phyloP scores from a whole-genome alignment of 1,284 basidiomycete genomes.

The Ganoderma leucocontextum region DNA sequence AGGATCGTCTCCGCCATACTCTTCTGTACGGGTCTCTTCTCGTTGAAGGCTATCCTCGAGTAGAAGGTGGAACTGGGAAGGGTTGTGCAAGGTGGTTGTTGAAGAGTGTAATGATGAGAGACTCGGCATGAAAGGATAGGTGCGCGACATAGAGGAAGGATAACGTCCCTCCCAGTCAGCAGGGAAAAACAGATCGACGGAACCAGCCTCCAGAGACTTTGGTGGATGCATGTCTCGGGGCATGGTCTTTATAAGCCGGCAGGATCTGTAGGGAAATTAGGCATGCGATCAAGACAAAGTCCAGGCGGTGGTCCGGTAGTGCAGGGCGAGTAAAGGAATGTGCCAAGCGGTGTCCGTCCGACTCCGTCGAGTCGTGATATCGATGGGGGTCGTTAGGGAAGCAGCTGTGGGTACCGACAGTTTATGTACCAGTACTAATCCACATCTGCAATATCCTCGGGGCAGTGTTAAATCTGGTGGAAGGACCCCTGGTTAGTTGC shows the following conservation, averaged over 20 bases:
- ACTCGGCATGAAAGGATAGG: slow-evolving; percentile 22
- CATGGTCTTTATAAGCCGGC: not conserved
- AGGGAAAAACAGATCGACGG: not conserved
- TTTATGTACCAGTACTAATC: too few relatives aligned
- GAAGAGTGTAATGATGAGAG: slow-evolving; percentile 29
- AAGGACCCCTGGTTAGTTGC: not conserved
- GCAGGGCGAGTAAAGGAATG: not conserved
- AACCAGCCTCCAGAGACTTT: not conserved
- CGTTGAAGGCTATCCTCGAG: slow-evolving; percentile 39
- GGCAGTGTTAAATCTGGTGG: not conserved
- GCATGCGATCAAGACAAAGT: slow-evolving; percentile 36
- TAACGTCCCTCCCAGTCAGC: not conserved
- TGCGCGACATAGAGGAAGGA: not conserved
- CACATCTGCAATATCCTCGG: too few relatives aligned
- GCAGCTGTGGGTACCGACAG: too few relatives aligned
- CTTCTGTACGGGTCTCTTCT: slow-evolving; percentile 48
- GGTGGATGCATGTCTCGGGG: not conserved
- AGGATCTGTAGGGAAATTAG: slow-evolving; percentile 51
- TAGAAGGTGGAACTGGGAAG: slow-evolving; percentile 1
- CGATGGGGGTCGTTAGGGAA: not conserved
- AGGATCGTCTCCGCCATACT: slow-evolving; percentile 55
- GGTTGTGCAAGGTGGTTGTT: slow-evolving; percentile 31
- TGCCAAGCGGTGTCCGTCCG: not conserved
- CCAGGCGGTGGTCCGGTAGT: not conserved
- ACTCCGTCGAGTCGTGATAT: too few relatives aligned